Conservation (phyloP, 2,329 filamentous ascomycete genomes). For the Aspergillus sp. region DNA sequence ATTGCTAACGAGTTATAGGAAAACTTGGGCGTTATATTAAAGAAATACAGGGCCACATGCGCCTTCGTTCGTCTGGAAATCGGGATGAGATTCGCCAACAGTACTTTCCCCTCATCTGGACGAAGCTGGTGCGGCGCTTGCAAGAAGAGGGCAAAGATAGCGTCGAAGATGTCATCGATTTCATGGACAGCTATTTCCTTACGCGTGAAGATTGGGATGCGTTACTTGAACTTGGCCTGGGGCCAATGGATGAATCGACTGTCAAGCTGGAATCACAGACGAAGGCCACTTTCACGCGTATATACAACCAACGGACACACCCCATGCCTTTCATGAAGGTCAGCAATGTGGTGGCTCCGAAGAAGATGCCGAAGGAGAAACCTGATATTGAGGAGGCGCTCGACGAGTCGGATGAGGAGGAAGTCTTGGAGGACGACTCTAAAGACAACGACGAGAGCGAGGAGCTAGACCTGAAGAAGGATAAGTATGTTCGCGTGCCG, state of each 20-base stretch:
- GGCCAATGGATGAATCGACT: constrained; percentile 71
- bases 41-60: constrained; percentile 97
- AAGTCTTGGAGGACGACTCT: constrained; percentile 51
- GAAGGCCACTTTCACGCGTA: constrained; percentile 84
- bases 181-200: constrained; percentile 97
- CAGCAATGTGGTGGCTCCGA: constrained; percentile 69
- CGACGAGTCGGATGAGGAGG: constrained; percentile 81
- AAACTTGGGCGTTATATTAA: constrained; percentile 77
- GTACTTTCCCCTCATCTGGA: constrained; percentile 87
- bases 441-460: constrained; percentile 68
- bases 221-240: constrained; percentile 86
- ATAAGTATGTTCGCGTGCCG: constrained; percentile 92
- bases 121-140: constrained; percentile 70
- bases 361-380: constrained; percentile 68
- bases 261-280: constrained; percentile 80
- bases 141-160: constrained; percentile 76
- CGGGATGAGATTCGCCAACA: constrained; percentile 92
- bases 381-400: constrained; percentile 96
- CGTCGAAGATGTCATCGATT: constrained; percentile 77
- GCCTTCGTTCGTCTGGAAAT: constrained; percentile 83
- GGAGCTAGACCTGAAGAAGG: constrained; percentile 81
- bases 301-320: constrained; percentile 84
- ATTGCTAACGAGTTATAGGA: constrained; percentile 28
- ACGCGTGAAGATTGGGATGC: constrained; percentile 94
- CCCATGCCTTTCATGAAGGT: constrained; percentile 97